Evolutionary conservation across 257 asterid genomes (phyloP).

Genomic region (Cynanchum wilfordii): DNA sequence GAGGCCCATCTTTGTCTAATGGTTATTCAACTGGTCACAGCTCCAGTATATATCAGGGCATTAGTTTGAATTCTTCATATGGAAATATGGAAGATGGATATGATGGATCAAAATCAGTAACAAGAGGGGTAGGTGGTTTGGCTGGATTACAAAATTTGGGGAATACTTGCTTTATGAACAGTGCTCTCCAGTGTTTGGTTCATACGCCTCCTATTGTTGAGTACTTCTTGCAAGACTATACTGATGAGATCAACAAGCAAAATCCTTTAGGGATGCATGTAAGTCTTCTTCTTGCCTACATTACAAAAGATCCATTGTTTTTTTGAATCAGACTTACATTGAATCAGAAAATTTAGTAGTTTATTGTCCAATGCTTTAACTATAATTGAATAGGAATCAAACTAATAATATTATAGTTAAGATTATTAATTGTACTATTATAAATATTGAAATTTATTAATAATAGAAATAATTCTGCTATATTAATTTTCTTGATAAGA

Average conservation of each 20-base stretch:
- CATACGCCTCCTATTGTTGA: conserved; percentile 85
- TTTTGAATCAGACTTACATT: no score
- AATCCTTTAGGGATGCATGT: conserved; percentile 95
- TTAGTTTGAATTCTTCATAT: conserved; percentile 41
- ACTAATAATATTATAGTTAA: no score
- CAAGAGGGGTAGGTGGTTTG: conserved; percentile 75
- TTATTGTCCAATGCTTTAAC: no score
- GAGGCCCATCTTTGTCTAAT: conserved; percentile 85
- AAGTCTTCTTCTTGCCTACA: conserved; percentile 30
- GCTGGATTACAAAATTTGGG: conserved; percentile 96
- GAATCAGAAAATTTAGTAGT: no score
- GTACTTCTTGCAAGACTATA: conserved; percentile 80
- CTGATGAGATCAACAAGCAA: conserved; percentile 72
- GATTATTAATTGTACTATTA: no score
- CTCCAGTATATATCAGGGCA: conserved; percentile 42
- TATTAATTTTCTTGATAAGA: no score
- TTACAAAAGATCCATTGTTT: conserved; percentile 1
- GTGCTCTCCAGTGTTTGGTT: conserved; percentile 91
- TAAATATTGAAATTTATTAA: no score
- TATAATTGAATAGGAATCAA: no score
- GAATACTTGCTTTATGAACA: conserved; percentile 98
- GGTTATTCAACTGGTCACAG: conserved; percentile 55
- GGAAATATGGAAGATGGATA: conserved; percentile 59
- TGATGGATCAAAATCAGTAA: conserved; percentile 35
- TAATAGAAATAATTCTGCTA: no score